Conservation (phyloP, 352 stramenopile species). For the Bremia lactucae region DNA sequence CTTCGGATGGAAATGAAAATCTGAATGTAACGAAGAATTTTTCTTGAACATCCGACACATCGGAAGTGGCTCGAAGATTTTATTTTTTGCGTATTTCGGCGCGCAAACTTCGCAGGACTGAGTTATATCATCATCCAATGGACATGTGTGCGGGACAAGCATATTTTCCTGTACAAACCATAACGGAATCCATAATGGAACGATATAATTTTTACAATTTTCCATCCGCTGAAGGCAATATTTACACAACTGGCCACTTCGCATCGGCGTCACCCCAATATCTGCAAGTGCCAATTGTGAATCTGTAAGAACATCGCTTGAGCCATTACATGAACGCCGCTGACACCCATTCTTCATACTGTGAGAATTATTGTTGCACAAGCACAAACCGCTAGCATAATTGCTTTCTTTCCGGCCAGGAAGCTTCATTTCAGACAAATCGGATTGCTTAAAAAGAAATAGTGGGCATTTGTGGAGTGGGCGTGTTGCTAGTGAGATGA, state of each 20-base stretch:
- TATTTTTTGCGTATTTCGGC: slow-evolving; percentile 30
- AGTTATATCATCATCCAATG: slow-evolving; percentile 56
- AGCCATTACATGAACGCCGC: slow-evolving; percentile 32
- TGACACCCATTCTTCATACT: slow-evolving; percentile 20
- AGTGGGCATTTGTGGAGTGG: slow-evolving; percentile 96
- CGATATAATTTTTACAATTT: slow-evolving; percentile 57
- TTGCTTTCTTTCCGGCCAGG: slow-evolving; percentile 32
- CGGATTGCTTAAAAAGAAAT: slow-evolving; percentile 91
- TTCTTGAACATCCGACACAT: slow-evolving; percentile 73
- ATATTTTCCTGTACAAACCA: slow-evolving; percentile 78
- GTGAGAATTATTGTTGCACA: slow-evolving; percentile 32
- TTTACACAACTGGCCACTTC: slow-evolving; percentile 43
- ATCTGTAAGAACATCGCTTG: slow-evolving; percentile 32
- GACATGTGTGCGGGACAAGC: slow-evolving; percentile 57
- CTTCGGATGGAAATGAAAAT: slow-evolving; percentile 37
- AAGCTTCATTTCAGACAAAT: slow-evolving; percentile 50
- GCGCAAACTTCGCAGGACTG: slow-evolving; percentile 52
- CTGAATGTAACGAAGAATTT: slow-evolving; percentile 24
- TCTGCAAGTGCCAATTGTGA: slow-evolving; percentile 27
- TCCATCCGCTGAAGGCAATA: slow-evolving; percentile 50
- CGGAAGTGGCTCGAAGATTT: slow-evolving; percentile 58
- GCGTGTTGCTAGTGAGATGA: slow-evolving; percentile 90
- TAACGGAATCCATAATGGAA: slow-evolving; percentile 74
- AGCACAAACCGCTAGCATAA: slow-evolving; percentile 28
- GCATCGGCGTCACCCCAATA: slow-evolving; percentile 24